Base-by-base conservation (phyloP, 352 stramenopile species). In the Globisporangium heterothallicum region DNA sequence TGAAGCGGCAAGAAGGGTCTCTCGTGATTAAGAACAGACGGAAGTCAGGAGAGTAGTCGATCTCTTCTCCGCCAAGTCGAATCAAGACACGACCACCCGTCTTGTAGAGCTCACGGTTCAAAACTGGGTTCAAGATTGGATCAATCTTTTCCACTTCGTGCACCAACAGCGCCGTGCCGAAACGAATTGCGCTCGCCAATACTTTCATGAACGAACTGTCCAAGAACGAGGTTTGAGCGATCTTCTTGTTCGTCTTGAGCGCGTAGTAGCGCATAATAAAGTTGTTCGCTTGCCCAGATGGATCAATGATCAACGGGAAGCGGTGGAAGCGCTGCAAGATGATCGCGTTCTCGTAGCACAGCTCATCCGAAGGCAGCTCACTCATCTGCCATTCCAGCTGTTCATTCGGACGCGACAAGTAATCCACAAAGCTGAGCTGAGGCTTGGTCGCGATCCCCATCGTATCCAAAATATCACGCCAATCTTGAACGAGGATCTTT, bases 161-260 rank as follows among this genome's bases (percentile, higher is more conserved):
- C 22, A 99, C 97, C 12, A 99, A 68, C 29, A 99, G 73, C 30
- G 97, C 93, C 24, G 94, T 99, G 34, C 98, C 97, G 66, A 99
- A 99, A 35, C 97, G 96, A 72, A 99, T 97, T 24, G 97, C 96
- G 61, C 94, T 98, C n/a, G 96, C 95, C 19, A 99, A 73, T n/a
- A 98, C 97, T 68, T 99, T 99, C 81, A 99, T 98, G 76, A 99
- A 99, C 7, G 91, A 96, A 38, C 94, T 97, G 64, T 99, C 97
- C 48, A 99, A 70, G 72, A 99, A 99, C 26, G 95, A 99, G 4
- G 97, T 99, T 56, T 98, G 98, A 45, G 97, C 81, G 51, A 99
- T 98, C 60, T 97, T 97, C 18, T 79, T 78, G 47, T 78, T 90
- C 0, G 74, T 88, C 61, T 97, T 90, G 18, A 95, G 68, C 40